These are phyloP conservation scores for Mimosa pudica DNA, from an alignment of 306 rosid species.

Conservation along the genomic window DNA sequence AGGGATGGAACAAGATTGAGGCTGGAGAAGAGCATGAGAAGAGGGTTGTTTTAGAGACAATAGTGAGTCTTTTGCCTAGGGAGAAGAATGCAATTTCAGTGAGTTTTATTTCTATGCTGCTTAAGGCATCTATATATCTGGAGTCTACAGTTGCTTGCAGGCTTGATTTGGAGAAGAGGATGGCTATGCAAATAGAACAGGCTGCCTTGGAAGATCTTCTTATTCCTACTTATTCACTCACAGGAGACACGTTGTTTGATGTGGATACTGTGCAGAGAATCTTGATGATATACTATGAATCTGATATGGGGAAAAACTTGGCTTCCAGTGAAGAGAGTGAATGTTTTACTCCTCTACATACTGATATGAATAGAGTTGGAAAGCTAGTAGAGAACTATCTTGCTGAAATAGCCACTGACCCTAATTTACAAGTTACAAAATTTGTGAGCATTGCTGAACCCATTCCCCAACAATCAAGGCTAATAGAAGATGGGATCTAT, in stretches of 20 bases:
- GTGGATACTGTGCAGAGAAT: conserved; percentile 84
- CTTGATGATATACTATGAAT: conserved; percentile 65
- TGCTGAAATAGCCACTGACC: conserved; percentile 82
- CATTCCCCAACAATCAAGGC: conserved; percentile 84
- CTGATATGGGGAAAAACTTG: conserved; percentile 44
- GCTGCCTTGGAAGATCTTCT: conserved; percentile 90
- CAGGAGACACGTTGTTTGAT: conserved; percentile 84
- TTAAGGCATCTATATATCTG: conserved; percentile 70
- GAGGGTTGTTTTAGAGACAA: conserved; percentile 85
- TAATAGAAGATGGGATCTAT: conserved; percentile 87
- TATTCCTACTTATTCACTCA: conserved; percentile 78
- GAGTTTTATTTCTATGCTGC: conserved; percentile 92
- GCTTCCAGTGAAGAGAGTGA: conserved; percentile 49
- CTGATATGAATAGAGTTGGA: conserved; percentile 66
- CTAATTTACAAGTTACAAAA: conserved; percentile 66
- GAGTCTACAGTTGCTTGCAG: conserved; percentile 97
- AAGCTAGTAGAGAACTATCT: conserved; percentile 85
- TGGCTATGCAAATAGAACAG: conserved; percentile 74
- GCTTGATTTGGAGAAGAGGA: conserved; percentile 89
- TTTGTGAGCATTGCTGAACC: conserved; percentile 74
- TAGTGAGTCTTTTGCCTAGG: conserved; percentile 87
- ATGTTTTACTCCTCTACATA: conserved; percentile 55
- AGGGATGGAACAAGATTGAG: conserved; percentile 84
- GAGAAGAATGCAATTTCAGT: conserved; percentile 79
- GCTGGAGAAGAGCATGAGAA: conserved; percentile 78